Evolutionary conservation across 2,329 filamentous ascomycete genomes (phyloP).

Genomic region (Cercospora brassicicola): DNA sequence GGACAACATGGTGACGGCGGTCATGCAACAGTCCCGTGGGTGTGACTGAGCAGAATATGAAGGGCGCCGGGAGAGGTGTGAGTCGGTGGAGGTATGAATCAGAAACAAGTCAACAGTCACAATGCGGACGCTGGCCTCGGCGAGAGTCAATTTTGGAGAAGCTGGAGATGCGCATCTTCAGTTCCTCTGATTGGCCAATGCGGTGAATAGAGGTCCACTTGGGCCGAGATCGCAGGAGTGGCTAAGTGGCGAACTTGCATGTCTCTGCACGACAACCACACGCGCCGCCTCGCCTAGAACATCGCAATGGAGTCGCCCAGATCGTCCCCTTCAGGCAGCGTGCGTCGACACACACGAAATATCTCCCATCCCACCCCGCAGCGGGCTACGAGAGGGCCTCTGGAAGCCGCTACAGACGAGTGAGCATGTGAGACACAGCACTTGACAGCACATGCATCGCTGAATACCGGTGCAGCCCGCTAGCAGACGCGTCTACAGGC

Average conservation of each 20-base stretch:
- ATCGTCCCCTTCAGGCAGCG: constrained; percentile 32
- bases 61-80: not conserved
- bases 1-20: constrained; percentile 37
- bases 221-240: constrained; percentile 1
- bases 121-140: constrained; percentile 1
- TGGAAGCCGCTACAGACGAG: constrained; percentile 67
- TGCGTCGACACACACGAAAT: constrained; percentile 35
- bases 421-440: constrained; percentile 47
- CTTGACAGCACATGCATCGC: constrained; percentile 11
- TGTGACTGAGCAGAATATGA: not conserved
- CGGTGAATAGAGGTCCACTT: not conserved
- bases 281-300: not conserved
- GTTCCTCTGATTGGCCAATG: not conserved
- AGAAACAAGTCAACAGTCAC: constrained; percentile 1
- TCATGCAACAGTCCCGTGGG: constrained; percentile 16
- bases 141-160: constrained; percentile 8
- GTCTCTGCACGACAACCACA: not conserved
- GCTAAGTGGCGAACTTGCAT: not conserved
- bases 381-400: constrained; percentile 73
- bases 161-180: not conserved
- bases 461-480: constrained; percentile 32
- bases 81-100: constrained; percentile 2
- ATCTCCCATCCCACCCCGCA: constrained; percentile 52
- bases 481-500: constrained; percentile 28
- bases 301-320: constrained; percentile 30